Evolutionary conservation across 202 grass and related monocot species (phyloP), one percentile per base, ranked within the genome.

Genomic region (Carex arenaria): DNA sequence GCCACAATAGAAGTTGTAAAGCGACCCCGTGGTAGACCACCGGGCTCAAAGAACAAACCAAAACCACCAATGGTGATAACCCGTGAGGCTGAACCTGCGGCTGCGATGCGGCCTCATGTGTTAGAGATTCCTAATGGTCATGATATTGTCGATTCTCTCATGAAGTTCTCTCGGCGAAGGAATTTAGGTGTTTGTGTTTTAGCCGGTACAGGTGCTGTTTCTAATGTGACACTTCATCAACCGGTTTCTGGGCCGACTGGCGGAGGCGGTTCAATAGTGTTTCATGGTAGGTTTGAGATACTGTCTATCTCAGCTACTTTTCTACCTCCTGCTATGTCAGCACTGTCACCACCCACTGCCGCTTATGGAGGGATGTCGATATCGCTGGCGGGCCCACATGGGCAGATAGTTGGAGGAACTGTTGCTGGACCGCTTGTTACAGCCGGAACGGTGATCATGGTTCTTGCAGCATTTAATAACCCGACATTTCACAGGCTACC

Each of bases 31-130:
- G 95, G 95, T 31, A 84, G 93, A 1, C 95, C 95, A 13, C 92
- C 84, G 38, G 95, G 95, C 38, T 98, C 95, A 40, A 98, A 98
- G 89, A 98, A 98, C 89, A 89, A 86, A 88, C 91, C 93, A 0
- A 98, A 95, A 89, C 89, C 95, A 11, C 91, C 95, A 8, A 86
- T 93, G 36, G 91, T 98, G 61, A 89, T 98, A 91, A 93, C 95
- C 59, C 88, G 95, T 7, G 95, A 93, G 67, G 84, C 88, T 1
- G 95, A 95, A 43, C 86, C 91, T 1, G 76, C 86, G 23, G 71
- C 91, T 13, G 91, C 93, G 20, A 98, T 98, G 93, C 90, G 95
- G 6, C 91, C 95, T 0, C 95, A 98, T 86, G 87, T 98, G 56
- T 82, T 98, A 59, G 91, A 98, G 88, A 95, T 98, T 87, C 90